Evolutionary conservation across 2,329 filamentous ascomycete species (phyloP).

Genomic region (Fusarium sp.): DNA sequence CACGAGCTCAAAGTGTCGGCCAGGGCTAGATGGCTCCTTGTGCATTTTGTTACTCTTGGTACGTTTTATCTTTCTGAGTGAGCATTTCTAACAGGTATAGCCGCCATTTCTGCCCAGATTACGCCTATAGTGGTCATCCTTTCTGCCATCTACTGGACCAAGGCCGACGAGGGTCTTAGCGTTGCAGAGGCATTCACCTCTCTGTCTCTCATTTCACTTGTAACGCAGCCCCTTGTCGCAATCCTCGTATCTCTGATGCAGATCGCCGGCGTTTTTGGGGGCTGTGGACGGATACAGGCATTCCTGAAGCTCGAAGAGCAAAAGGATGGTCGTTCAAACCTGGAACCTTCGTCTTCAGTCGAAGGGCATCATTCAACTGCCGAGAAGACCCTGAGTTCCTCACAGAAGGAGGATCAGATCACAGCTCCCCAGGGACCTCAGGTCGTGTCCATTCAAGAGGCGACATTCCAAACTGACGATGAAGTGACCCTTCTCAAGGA

Average conservation of each 20-base stretch:
- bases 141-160: constrained; percentile 50
- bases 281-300: constrained; percentile 49
- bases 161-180: constrained; percentile 44
- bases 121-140: constrained; percentile 50
- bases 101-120: constrained; percentile 44
- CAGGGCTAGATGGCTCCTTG: constrained; percentile 51
- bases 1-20: constrained; percentile 54
- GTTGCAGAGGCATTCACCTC: constrained; percentile 52
- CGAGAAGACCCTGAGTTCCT: not conserved
- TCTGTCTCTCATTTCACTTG: constrained; percentile 51
- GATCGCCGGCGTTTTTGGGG: constrained; percentile 49
- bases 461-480: constrained; percentile 31
- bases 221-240: constrained; percentile 48
- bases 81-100: constrained; percentile 17
- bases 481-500: constrained; percentile 36
- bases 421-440: not conserved
- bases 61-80: not conserved
- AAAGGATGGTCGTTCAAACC: constrained; percentile 4
- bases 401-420: not conserved
- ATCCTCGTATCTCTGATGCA: constrained; percentile 50
- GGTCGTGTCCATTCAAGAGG: constrained; percentile 13
- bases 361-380: not conserved
- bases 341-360: not conserved
- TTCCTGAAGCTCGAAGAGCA: constrained; percentile 48
- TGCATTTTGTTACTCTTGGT: constrained; percentile 49